Base-by-base conservation (phyloP, 2,329 filamentous ascomycete species). In the Beauveria pseudobassiana region DNA sequence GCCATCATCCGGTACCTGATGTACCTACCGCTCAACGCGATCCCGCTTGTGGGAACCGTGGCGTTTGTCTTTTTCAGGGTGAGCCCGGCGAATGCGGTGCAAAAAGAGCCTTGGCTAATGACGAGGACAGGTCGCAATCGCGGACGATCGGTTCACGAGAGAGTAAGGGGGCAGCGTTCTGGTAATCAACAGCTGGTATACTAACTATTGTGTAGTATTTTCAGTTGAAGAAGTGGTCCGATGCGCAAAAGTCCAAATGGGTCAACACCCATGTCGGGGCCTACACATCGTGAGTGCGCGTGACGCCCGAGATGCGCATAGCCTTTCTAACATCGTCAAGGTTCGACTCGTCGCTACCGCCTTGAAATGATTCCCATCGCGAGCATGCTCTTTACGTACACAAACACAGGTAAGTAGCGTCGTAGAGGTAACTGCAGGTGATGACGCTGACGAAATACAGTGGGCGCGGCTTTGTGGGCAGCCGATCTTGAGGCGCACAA, bases 401-500 rank as follows among this genome's bases (percentile, higher is more conserved):
- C 92, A 18, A 97, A 96, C 73, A 89, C 90, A 1, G 84, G 84
- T 84, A 76, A 70, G 75, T 56, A 38, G 34, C 34, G 34, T 38
- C 2, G 34, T 38, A 38, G 5, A 38, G 34, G 34, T 14, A 38
- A 38, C 34, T 38, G 34, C 14, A 38, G 34, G 34, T 6, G 34
- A 14, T 16, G 34, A 49, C 48, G 51, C 52, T 64, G 56, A 67
- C 66, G 12, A 49, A 43, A 43, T 43, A 8, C 53, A 87, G 91
- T 96, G 63, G 93, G 92, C 8, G 93, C 93, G 59, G 93, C 93
- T 8, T 77, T 98, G n/a, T 97, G 92, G 92, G 93, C 93, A 46
- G 90, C 91, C 20, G 92, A 96, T 73, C 84, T 96, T 63, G 91
- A 96, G 73, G 72, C 75, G 30, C 79, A 80, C 67, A 76, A 78